Conservation (phyloP, 2,329 filamentous ascomycete genomes). For the Aureobasidium musti region DNA sequence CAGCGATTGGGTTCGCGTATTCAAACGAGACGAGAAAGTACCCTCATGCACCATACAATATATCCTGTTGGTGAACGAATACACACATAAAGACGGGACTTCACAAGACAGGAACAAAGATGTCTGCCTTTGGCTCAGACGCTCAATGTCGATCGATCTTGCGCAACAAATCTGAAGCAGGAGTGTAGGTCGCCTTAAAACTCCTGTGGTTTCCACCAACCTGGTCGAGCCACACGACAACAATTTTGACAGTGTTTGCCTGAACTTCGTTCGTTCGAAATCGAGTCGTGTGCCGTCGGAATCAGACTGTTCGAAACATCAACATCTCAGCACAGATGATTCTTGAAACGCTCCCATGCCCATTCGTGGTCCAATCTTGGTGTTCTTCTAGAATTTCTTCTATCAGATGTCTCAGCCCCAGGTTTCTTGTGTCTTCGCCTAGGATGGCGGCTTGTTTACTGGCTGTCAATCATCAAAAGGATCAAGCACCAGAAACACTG, state of each 20-base stretch:
- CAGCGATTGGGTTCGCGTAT: no score
- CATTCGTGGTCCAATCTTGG: not conserved
- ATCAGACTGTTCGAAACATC: not conserved
- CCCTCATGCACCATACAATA: no score
- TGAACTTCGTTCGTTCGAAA: not conserved
- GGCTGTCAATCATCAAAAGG: not conserved
- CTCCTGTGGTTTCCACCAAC: conserved; percentile 1
- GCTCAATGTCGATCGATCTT: not conserved
- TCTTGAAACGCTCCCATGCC: not conserved
- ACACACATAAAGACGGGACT: no score
- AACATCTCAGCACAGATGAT: not conserved
- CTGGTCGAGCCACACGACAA: not conserved
- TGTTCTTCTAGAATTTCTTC: not conserved
- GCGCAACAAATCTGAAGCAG: not conserved
- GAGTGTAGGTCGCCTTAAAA: not conserved
- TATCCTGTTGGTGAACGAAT: no score
- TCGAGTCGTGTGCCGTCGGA: not conserved
- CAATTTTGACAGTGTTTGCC: not conserved
- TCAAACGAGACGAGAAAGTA: no score
- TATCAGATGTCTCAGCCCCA: not conserved
- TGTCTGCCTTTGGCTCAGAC: no score
- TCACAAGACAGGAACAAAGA: no score
- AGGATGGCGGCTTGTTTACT: not conserved
- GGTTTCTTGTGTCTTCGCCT: not conserved
- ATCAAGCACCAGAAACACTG: not conserved